Conservation (phyloP, 2,329 filamentous ascomycete species). For the Claviceps humidiphila region DNA sequence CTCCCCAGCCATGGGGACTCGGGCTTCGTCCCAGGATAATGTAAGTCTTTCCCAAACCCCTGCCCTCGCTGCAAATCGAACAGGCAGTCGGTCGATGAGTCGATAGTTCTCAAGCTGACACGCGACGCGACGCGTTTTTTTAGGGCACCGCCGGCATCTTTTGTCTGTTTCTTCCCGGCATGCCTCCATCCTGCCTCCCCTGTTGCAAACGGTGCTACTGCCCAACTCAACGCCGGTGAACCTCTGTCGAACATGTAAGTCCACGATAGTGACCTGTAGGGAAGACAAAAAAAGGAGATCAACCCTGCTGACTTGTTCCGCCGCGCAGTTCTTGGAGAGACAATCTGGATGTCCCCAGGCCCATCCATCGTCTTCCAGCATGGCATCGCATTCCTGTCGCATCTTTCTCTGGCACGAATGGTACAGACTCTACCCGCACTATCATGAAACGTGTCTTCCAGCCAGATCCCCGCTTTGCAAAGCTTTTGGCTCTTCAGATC, state of each 20-base stretch:
- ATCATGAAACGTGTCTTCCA: conserved; percentile 22
- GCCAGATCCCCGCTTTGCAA: neutral
- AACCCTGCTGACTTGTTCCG: neutral
- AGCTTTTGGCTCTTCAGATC: neutral
- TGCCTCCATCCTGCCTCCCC: conserved; percentile 2
- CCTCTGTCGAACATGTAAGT: conserved; percentile 3
- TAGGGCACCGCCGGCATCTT: conserved; percentile 13
- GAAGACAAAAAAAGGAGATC: neutral
- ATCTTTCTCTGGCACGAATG: conserved; percentile 11
- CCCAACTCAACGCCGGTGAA: neutral
- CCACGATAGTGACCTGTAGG: neutral
- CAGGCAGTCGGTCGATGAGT: neutral
- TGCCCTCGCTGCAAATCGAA: neutral
- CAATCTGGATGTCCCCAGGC: conserved; percentile 9
- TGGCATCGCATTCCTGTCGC: conserved; percentile 18
- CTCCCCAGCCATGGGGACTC: conserved; percentile 8
- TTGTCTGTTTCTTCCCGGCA: conserved; percentile 15
- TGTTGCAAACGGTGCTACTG: neutral
- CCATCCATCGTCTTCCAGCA: conserved; percentile 14
- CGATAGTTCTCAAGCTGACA: conserved; percentile 9
- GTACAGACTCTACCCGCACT: conserved; percentile 6
- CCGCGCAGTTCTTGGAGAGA: conserved; percentile 12
- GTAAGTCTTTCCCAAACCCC: conserved; percentile 6
- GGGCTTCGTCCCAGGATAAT: conserved; percentile 6
- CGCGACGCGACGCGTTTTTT: neutral